These are phyloP conservation scores for Cordyceps tenuipes DNA, from an alignment of 2,329 filamentous ascomycete species.

Conservation along the genomic window DNA sequence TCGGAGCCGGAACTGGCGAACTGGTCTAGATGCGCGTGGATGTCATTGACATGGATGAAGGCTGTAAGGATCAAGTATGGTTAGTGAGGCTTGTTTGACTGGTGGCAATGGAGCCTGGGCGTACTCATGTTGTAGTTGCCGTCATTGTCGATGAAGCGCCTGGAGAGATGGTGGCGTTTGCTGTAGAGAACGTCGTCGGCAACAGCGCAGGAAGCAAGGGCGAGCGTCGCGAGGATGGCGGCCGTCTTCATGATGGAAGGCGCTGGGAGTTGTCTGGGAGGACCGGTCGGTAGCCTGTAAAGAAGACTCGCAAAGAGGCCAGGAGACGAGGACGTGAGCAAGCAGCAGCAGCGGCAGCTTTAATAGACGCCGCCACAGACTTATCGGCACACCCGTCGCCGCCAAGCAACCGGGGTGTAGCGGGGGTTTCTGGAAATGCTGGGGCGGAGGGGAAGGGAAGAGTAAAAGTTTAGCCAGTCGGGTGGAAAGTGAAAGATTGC, in stretches of 20 bases:
- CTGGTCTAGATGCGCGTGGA: slow-evolving; percentile 58
- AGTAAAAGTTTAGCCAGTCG: not conserved
- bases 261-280: not conserved
- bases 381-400: not conserved
- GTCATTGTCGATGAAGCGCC: slow-evolving; percentile 39
- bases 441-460: not conserved
- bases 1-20: slow-evolving; percentile 54
- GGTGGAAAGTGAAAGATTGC: not conserved
- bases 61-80: slow-evolving; percentile 23
- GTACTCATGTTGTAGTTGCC: slow-evolving; percentile 47
- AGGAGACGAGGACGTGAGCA: not conserved
- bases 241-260: slow-evolving; percentile 14
- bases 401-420: not conserved
- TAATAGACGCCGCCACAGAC: not conserved
- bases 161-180: slow-evolving; percentile 33
- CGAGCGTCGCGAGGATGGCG: slow-evolving; percentile 19
- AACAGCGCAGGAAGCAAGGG: slow-evolving; percentile 20
- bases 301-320: not conserved
- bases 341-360: not conserved
- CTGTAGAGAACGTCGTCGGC: slow-evolving; percentile 42
- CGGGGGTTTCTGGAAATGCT: not conserved
- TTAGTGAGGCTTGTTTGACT: not conserved
- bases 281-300: not conserved
- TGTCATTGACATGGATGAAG: slow-evolving; percentile 63
- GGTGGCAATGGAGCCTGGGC: slow-evolving; percentile 10